Conservation (phyloP, 2,329 filamentous ascomycete species). For the Uncinocarpus reesii region DNA sequence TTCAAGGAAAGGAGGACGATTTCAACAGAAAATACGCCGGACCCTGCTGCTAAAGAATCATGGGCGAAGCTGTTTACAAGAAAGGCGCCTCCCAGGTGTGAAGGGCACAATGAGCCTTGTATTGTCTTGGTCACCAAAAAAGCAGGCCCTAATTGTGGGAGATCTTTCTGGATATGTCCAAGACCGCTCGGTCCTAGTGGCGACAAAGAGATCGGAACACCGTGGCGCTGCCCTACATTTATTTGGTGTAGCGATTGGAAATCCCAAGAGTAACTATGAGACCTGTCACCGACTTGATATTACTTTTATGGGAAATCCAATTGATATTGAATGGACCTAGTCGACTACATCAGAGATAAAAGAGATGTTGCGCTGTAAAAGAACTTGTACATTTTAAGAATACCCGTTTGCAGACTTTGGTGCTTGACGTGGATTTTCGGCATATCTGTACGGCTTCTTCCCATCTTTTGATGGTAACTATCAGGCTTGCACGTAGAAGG, state of each 20-base stretch:
- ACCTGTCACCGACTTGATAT: too few relatives aligned
- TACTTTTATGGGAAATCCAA: too few relatives aligned
- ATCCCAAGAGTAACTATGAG: background rate
- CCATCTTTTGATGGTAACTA: too few relatives aligned
- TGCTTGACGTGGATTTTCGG: too few relatives aligned
- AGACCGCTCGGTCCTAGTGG: slow-evolving; percentile 78
- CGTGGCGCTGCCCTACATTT: slow-evolving; percentile 84
- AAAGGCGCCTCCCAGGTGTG: slow-evolving; percentile 64
- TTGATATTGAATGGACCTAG: too few relatives aligned
- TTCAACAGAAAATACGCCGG: background rate
- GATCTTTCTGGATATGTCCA: slow-evolving; percentile 58
- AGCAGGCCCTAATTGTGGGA: slow-evolving; percentile 65
- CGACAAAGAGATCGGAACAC: slow-evolving; percentile 68
- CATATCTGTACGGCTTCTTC: too few relatives aligned
- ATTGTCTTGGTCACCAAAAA: slow-evolving; percentile 79
- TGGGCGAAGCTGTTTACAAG: slow-evolving; percentile 79
- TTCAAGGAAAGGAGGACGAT: too few relatives aligned
- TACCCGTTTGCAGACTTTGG: too few relatives aligned
- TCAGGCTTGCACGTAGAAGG: too few relatives aligned
- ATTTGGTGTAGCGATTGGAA: slow-evolving; percentile 59
- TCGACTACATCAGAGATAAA: too few relatives aligned
- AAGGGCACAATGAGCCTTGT: slow-evolving; percentile 74
- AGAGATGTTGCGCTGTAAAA: too few relatives aligned
- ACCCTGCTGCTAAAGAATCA: slow-evolving; percentile 55
- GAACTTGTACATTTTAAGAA: too few relatives aligned